Conservation (phyloP, 2,329 filamentous ascomycete species). For the Sporothrix luriei region DNA sequence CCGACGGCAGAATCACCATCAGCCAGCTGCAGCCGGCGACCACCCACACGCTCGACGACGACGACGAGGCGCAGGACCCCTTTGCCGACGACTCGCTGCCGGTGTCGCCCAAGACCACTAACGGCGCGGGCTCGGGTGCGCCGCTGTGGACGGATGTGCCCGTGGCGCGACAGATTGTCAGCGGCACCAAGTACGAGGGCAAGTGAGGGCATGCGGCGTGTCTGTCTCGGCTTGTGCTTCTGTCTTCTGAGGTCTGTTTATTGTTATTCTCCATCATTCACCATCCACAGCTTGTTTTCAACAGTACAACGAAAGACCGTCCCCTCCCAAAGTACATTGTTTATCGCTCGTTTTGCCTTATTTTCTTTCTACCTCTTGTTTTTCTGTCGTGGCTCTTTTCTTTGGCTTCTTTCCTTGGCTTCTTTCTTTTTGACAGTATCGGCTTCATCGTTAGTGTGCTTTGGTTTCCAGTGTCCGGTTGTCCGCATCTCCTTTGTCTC, state of each 20-base stretch:
- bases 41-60: slow-evolving; percentile 53
- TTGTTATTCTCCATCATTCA: slow-evolving; percentile 13
- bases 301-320: slow-evolving; percentile 3
- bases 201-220: slow-evolving; percentile 39
- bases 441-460: slow-evolving; percentile 1
- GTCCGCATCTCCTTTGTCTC: not conserved
- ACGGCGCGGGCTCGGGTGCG: slow-evolving; percentile 35
- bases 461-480: not conserved
- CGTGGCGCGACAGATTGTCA: slow-evolving; percentile 67
- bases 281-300: not conserved
- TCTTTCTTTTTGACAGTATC: not conserved
- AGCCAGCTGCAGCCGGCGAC: slow-evolving; percentile 52
- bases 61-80: slow-evolving; percentile 62
- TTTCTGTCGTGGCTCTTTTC: not conserved
- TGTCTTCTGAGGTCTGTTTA: not conserved
- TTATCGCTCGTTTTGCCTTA: no score
- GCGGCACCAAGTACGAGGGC: slow-evolving; percentile 72
- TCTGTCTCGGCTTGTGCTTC: not conserved
- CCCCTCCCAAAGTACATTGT: not conserved
- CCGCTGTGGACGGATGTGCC: slow-evolving; percentile 67
- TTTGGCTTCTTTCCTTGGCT: no score
- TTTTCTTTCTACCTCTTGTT: not conserved
- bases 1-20: slow-evolving; percentile 64
- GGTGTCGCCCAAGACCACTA: slow-evolving; percentile 37
- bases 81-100: slow-evolving; percentile 64